A percentile compares a stretch with the other conserved stretches of the same genome.
phyloP scores from a whole-genome alignment of 2,329 filamentous ascomycete genomes.

The Monilinia vaccinii-corymbosi region DNA sequence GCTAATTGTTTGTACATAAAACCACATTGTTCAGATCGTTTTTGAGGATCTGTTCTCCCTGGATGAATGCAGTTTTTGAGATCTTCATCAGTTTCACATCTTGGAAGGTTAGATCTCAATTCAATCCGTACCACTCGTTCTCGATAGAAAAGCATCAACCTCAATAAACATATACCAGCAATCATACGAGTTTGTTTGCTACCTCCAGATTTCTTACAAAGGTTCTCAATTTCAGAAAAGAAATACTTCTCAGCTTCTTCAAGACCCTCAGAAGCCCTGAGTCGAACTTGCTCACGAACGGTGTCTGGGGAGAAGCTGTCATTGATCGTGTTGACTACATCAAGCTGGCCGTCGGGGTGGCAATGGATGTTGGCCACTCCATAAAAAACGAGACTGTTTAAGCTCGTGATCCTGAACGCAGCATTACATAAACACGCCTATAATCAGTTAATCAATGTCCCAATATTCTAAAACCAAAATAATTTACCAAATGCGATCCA shows the following conservation, averaged over 20 bases:
- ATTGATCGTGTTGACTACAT: neutral
- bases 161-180: conserved; percentile 16
- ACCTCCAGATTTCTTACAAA: conserved; percentile 9
- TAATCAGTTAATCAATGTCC: neutral
- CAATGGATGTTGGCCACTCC: conserved; percentile 14
- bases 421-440: conserved; percentile 11
- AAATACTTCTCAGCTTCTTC: conserved; percentile 12
- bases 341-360: neutral
- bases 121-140: conserved; percentile 15
- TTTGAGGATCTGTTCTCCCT: conserved; percentile 11
- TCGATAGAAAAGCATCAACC: conserved; percentile 16
- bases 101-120: conserved; percentile 14
- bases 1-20: conserved; percentile 18
- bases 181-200: conserved; percentile 15
- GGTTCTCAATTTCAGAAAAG: conserved; percentile 15
- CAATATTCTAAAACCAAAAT: too few species aligned
- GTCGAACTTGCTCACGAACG: conserved; percentile 17
- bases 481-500: conserved; percentile 8
- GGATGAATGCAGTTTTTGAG: neutral
- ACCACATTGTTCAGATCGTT: conserved; percentile 12
- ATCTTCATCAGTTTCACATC: conserved; percentile 8
- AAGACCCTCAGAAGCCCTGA: conserved; percentile 15
- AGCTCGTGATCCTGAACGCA: conserved; percentile 13
- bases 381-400: conserved; percentile 17
- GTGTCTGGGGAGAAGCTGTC: conserved; percentile 15